Conservation (phyloP, 192 early-diverging fungal species). For the Coemansia sp. region DNA sequence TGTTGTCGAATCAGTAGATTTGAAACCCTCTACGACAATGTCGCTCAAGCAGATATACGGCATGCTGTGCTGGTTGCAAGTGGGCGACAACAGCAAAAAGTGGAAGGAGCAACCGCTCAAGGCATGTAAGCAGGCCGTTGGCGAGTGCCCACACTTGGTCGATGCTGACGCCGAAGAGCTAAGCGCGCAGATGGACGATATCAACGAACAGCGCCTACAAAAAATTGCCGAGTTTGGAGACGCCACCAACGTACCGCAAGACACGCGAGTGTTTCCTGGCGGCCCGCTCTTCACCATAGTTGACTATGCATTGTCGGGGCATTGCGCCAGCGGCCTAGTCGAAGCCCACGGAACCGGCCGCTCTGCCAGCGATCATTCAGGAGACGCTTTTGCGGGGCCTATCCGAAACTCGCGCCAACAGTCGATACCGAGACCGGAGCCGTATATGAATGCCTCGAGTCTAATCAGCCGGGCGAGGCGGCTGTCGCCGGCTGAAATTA, state of each 20-base stretch:
- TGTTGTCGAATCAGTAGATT: neutral
- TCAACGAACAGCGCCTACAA: neutral
- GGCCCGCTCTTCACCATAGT: constrained; percentile 38
- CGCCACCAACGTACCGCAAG: constrained; percentile 19
- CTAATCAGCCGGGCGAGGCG: constrained; percentile 14
- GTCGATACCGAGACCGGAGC: neutral
- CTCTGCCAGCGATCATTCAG: neutral
- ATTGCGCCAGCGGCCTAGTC: neutral
- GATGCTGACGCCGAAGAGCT: constrained; percentile 10
- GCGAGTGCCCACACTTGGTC: constrained; percentile 27
- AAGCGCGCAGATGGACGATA: neutral
- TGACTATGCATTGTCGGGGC: constrained; percentile 18
- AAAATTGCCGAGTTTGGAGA: constrained; percentile 14
- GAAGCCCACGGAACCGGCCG: neutral
- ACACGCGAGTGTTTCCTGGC: constrained; percentile 21
- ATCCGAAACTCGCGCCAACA: neutral
- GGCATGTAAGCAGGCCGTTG: constrained; percentile 19
- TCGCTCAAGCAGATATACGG: constrained; percentile 42
- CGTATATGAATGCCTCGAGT: neutral
- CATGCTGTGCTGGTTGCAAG: constrained; percentile 43
- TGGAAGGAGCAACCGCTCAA: constrained; percentile 18
- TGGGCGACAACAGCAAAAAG: constrained; percentile 15
- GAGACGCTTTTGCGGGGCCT: neutral
- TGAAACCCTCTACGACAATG: neutral
- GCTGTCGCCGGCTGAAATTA: constrained; percentile 17